A percentile compares a stretch with the other conserved stretches of the same genome.
Conservation (phyloP, 441 rosid genomes). For the Raphanus hybrid region DNA sequence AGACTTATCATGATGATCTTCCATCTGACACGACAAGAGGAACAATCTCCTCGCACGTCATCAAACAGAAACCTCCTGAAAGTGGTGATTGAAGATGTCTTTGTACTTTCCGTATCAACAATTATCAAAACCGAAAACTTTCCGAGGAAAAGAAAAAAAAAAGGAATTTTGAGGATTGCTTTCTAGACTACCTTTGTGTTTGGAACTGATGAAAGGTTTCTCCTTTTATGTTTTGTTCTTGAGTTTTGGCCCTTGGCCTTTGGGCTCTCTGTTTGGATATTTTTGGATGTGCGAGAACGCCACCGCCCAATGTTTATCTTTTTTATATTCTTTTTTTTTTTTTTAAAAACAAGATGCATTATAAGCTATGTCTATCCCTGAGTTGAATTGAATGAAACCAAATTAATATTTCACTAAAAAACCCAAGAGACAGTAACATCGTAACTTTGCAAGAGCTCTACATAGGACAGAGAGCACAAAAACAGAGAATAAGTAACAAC, state of each 20-base stretch:
- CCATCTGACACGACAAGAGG: conserved; percentile 52
- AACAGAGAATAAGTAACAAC: background rate
- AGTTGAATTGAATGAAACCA: background rate
- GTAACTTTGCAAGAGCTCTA: conserved; percentile 28
- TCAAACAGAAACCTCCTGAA: conserved; percentile 38
- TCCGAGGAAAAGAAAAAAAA: background rate
- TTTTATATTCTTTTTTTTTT: too few species aligned
- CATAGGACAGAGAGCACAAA: background rate
- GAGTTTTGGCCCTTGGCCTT: background rate
- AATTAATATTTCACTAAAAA: background rate
- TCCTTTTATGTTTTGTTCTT: background rate
- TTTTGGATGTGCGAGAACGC: conserved; percentile 36
- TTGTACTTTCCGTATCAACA: background rate
- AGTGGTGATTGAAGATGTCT: conserved; percentile 14
- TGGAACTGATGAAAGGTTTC: conserved; percentile 16
- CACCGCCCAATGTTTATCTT: conserved; percentile 42
- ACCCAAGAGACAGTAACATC: background rate
- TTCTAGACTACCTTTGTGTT: background rate
- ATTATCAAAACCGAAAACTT: background rate
- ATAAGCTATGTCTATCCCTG: background rate
- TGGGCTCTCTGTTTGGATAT: background rate
- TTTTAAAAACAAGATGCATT: background rate
- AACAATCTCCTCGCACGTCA: conserved; percentile 47
- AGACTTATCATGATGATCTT: conserved; percentile 46
- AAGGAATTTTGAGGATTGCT: conserved; percentile 7